phyloP scores from a whole-genome alignment of 306 rosid genomes.

The Begonia fuchsioides region DNA sequence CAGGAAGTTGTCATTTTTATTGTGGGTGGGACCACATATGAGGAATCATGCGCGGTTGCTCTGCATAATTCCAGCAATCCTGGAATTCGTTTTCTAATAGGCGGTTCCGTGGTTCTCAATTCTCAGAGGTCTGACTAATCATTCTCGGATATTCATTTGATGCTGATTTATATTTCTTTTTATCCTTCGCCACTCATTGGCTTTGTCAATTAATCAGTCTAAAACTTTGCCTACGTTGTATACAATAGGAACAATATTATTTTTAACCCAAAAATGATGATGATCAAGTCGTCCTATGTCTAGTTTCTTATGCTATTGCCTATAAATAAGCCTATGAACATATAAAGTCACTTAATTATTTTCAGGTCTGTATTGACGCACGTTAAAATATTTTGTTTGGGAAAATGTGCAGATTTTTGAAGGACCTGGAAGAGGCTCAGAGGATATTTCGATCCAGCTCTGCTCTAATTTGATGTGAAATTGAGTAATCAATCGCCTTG shows the following conservation, averaged over 20 bases:
- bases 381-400: slow-evolving; percentile 6
- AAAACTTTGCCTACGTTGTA: neutral
- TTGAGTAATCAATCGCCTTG: neutral
- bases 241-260: too few relatives aligned
- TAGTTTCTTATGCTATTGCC: neutral
- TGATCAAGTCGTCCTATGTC: neutral
- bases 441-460: slow-evolving; percentile 54
- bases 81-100: slow-evolving; percentile 75
- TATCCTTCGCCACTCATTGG: neutral
- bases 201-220: neutral
- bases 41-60: slow-evolving; percentile 79
- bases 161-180: neutral
- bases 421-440: slow-evolving; percentile 96
- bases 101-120: slow-evolving; percentile 79
- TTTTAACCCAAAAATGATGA: too few relatives aligned
- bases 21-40: slow-evolving; percentile 95
- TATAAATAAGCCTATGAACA: neutral
- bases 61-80: slow-evolving; percentile 63
- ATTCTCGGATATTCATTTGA: slow-evolving; percentile 1
- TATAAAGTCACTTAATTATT: neutral
- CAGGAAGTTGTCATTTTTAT: slow-evolving; percentile 86
- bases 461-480: slow-evolving; percentile 26
- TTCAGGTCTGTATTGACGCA: neutral
- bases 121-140: slow-evolving; percentile 55
- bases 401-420: slow-evolving; percentile 53